A percentile compares a stretch with the other conserved stretches of the same genome.
These are phyloP conservation scores for Monosporascus cannonballus DNA, from an alignment of 2,329 filamentous ascomycete species.

Conservation along the genomic window DNA sequence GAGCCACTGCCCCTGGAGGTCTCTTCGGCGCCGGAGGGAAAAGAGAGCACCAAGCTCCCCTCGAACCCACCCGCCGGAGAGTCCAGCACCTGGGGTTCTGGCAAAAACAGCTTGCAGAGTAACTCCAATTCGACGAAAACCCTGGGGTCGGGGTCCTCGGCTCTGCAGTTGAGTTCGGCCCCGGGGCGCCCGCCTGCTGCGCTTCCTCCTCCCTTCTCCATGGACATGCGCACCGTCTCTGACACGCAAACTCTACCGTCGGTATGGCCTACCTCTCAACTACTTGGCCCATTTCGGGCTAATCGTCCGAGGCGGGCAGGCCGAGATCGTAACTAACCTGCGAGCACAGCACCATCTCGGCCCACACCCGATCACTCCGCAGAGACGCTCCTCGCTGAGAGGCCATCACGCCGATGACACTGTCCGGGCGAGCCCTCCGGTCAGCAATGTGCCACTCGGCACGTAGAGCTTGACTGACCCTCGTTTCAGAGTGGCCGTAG, in stretches of 20 bases:
- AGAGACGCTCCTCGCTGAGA: slow-evolving; percentile 16
- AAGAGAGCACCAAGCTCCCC: not conserved
- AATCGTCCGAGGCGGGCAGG: not conserved
- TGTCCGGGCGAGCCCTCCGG: slow-evolving; percentile 7
- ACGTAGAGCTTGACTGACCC: not conserved
- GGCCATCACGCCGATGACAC: slow-evolving; percentile 4
- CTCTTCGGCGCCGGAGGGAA: not conserved
- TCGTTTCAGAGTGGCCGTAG: slow-evolving; percentile 10
- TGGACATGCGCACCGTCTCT: slow-evolving; percentile 19
- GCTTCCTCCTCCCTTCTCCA: slow-evolving; percentile 24
- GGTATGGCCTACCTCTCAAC: slow-evolving; percentile 9
- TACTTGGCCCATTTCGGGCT: slow-evolving; percentile 7
- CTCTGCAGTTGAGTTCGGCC: slow-evolving; percentile 3
- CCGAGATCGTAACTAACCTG: too few species aligned
- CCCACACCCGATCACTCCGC: slow-evolving; percentile 16
- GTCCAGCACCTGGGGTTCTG: not conserved
- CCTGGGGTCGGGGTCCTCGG: slow-evolving; percentile 12
- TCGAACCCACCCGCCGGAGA: too few species aligned
- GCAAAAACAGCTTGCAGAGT: not conserved
- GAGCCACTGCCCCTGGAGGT: not conserved
- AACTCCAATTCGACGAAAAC: slow-evolving; percentile 1
- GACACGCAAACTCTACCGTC: slow-evolving; percentile 22
- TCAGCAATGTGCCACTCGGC: slow-evolving; percentile 4
- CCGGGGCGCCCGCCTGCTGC: slow-evolving; percentile 12
- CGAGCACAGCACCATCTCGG: slow-evolving; percentile 1